Percentiles rank a stretch among this genome's conserved stretches.
These are phyloP conservation scores for Ambrosiella xylebori DNA, from an alignment of 2,329 filamentous ascomycete genomes.

Conservation along the genomic window DNA sequence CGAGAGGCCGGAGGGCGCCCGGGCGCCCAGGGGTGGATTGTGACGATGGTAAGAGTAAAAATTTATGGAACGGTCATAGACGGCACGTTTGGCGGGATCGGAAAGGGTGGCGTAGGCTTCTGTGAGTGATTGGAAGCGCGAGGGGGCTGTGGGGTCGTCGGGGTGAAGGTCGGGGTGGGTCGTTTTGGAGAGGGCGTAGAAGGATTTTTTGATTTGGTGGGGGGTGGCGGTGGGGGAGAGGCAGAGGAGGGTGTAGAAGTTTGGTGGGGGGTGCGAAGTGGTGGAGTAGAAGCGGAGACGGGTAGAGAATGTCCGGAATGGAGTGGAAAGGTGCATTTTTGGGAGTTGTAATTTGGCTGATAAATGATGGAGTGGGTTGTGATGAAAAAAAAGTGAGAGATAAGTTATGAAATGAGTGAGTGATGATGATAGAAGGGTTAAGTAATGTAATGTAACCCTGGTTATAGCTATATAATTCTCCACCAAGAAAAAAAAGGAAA, in stretches of 20 bases:
- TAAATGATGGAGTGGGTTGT: not conserved
- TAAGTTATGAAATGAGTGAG: no score
- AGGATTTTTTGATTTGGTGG: constrained; percentile 77
- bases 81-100: constrained; percentile 52
- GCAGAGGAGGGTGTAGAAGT: constrained; percentile 70
- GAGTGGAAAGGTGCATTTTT: not conserved
- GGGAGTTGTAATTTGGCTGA: not conserved
- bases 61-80: constrained; percentile 57
- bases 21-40: constrained; percentile 14
- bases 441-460: no score
- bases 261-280: constrained; percentile 19
- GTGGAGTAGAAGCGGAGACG: constrained; percentile 14
- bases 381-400: not conserved
- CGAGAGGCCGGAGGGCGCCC: constrained; percentile 61
- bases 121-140: constrained; percentile 66
- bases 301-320: not conserved
- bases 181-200: constrained; percentile 79
- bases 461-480: no score
- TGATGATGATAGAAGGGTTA: no score
- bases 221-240: constrained; percentile 52
- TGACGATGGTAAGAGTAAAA: no score
- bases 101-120: constrained; percentile 70
- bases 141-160: constrained; percentile 50
- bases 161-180: constrained; percentile 90
- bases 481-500: no score